Evolutionary conservation across 495 filamentous ascomycete genomes (phyloP).

Genomic region (Acidomyces sp.): DNA sequence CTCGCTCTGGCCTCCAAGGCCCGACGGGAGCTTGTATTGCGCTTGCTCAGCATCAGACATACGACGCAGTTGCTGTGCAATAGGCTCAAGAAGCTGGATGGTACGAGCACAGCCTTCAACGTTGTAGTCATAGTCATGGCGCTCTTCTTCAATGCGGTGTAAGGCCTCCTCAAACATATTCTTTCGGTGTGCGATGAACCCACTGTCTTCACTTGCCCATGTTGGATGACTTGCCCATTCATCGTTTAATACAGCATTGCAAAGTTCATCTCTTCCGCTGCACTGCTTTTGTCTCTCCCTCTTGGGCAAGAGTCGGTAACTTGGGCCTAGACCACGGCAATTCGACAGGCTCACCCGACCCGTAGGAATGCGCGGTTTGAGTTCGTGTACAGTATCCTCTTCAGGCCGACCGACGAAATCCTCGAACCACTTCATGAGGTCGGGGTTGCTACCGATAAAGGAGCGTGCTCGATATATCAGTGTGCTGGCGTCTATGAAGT

Average conservation of each 20-base stretch:
- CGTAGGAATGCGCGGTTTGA: constrained; percentile 55
- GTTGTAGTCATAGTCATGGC: constrained; percentile 97
- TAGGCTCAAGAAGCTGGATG: constrained; percentile 87
- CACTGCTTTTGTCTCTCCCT: constrained; percentile 74
- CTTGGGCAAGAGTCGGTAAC: constrained; percentile 84
- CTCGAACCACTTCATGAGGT: constrained; percentile 77
- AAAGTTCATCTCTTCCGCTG: constrained; percentile 87
- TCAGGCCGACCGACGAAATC: constrained; percentile 58
- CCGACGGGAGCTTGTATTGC: constrained; percentile 55
- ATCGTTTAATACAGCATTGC: constrained; percentile 81
- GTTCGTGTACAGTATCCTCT: constrained; percentile 64
- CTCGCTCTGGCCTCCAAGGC: constrained; percentile 83
- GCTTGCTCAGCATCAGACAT: constrained; percentile 57
- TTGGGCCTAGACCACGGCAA: constrained; percentile 84
- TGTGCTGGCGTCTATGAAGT: constrained; percentile 69
- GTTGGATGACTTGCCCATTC: constrained; percentile 98
- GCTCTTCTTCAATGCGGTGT: constrained; percentile 93
- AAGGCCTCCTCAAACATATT: constrained; percentile 85
- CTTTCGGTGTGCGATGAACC: constrained; percentile 95
- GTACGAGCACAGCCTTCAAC: constrained; percentile 88
- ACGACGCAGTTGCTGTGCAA: constrained; percentile 71
- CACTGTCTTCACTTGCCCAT: constrained; percentile 97
- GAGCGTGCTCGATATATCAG: constrained; percentile 67
- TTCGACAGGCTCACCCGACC: constrained; percentile 78
- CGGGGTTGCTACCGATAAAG: constrained; percentile 78